Evolutionary conservation across 2,329 filamentous ascomycete species (phyloP).

Genomic region (Annulohypoxylon truncatum): DNA sequence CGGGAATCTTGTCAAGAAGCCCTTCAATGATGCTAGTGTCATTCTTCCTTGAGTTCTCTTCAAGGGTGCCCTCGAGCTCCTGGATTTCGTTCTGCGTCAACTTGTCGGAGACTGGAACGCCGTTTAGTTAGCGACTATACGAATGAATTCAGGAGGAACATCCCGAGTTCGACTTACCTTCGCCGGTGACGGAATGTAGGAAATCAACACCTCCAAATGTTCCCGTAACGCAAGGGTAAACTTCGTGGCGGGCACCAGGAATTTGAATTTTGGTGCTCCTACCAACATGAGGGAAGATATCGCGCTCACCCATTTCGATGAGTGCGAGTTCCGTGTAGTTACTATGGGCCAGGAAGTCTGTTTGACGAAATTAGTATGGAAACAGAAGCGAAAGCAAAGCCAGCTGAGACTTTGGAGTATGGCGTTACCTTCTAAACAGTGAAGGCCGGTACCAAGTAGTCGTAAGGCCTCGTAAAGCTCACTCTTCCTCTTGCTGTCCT

Average conservation of each 20-base stretch:
- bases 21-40: slow-evolving; percentile 82
- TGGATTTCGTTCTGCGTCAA: slow-evolving; percentile 91
- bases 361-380: slow-evolving; percentile 15
- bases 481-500: slow-evolving; percentile 71
- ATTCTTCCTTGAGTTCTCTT: slow-evolving; percentile 68
- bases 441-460: slow-evolving; percentile 85
- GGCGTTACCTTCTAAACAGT: slow-evolving; percentile 80
- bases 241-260: slow-evolving; percentile 70
- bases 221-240: slow-evolving; percentile 88
- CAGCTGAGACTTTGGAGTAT: not conserved
- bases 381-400: not conserved
- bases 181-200: slow-evolving; percentile 83
- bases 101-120: slow-evolving; percentile 79
- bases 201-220: slow-evolving; percentile 97
- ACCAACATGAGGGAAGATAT: slow-evolving; percentile 90
- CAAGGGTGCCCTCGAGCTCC: slow-evolving; percentile 85
- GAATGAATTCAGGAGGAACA: not conserved
- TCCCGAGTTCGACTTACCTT: slow-evolving; percentile 55
- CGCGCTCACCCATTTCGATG: slow-evolving; percentile 83
- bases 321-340: slow-evolving; percentile 92
- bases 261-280: slow-evolving; percentile 77
- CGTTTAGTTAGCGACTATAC: slow-evolving; percentile 35
- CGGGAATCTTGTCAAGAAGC: slow-evolving; percentile 83
- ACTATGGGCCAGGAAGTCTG: slow-evolving; percentile 90
- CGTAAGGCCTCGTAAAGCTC: slow-evolving; percentile 90